phyloP scores from a whole-genome alignment of 768 basidiomycete genomes.

The Dioszegia hungarica region DNA sequence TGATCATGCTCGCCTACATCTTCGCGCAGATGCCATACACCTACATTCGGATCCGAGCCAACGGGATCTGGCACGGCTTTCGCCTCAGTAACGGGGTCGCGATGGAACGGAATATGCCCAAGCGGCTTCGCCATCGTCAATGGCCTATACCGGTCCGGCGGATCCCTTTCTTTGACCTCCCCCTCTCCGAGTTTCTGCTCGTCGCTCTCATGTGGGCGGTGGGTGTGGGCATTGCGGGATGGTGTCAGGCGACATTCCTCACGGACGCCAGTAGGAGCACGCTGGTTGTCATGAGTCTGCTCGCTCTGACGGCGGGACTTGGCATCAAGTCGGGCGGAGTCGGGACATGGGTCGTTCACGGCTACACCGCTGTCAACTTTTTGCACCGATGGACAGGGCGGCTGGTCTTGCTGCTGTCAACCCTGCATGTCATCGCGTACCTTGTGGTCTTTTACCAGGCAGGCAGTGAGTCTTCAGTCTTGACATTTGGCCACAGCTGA shows the following conservation, averaged over 20 bases:
- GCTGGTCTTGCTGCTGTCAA: constrained; percentile 21
- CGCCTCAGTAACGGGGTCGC: background rate
- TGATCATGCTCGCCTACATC: constrained; percentile 13
- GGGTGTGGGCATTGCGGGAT: constrained; percentile 20
- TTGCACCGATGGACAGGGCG: constrained; percentile 31
- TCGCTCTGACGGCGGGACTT: constrained; percentile 16
- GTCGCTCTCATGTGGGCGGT: constrained; percentile 12
- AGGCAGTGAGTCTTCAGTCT: background rate
- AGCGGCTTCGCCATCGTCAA: background rate
- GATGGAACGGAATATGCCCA: background rate
- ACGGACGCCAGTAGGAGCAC: constrained; percentile 22
- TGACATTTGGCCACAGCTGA: background rate
- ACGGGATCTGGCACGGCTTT: constrained; percentile 1
- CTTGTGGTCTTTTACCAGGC: constrained; percentile 7
- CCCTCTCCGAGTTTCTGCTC: constrained; percentile 13
- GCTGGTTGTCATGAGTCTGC: constrained; percentile 21
- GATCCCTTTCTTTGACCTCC: constrained; percentile 17
- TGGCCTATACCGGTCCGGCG: constrained; percentile 8
- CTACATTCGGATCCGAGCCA: constrained; percentile 6
- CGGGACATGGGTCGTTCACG: constrained; percentile 21
- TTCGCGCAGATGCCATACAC: constrained; percentile 22
- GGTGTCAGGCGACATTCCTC: constrained; percentile 23
- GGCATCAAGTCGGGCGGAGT: constrained; percentile 24
- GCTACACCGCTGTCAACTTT: constrained; percentile 20
- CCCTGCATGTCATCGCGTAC: constrained; percentile 17